Evolutionary conservation across 1,284 basidiomycete genomes (phyloP).

Genomic region (Ceratobasidium sp.): DNA sequence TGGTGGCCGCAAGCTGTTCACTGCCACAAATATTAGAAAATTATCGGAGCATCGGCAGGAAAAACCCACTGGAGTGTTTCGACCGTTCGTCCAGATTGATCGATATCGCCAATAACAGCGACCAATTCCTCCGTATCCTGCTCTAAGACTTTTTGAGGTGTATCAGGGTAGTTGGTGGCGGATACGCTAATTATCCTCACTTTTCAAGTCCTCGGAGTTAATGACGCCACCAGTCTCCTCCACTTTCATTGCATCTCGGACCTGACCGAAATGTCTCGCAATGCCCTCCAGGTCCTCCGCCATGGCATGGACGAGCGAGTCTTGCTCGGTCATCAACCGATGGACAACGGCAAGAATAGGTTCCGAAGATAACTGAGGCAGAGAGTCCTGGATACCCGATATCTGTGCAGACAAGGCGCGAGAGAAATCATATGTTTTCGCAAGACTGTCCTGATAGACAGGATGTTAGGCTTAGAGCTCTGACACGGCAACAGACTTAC

Average conservation of each 20-base stretch:
- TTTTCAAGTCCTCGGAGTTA: slow-evolving; percentile 74
- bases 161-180: neutral
- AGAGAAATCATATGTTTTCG: slow-evolving; percentile 63
- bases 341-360: slow-evolving; percentile 55
- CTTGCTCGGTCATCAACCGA: slow-evolving; percentile 65
- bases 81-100: slow-evolving; percentile 64
- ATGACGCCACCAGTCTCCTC: slow-evolving; percentile 58
- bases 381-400: slow-evolving; percentile 60
- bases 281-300: slow-evolving; percentile 75
- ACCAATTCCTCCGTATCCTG: slow-evolving; percentile 79
- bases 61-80: slow-evolving; percentile 65
- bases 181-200: slow-evolving; percentile 54
- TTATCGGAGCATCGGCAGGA: neutral
- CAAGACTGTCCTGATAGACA: slow-evolving; percentile 11
- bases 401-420: slow-evolving; percentile 69
- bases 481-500: slow-evolving; percentile 50
- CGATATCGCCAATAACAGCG: slow-evolving; percentile 73
- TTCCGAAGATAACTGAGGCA: slow-evolving; percentile 54
- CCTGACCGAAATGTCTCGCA: slow-evolving; percentile 76
- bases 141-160: slow-evolving; percentile 67
- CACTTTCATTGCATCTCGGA: slow-evolving; percentile 71
- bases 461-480: neutral
- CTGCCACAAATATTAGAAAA: slow-evolving; percentile 53
- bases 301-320: slow-evolving; percentile 68
- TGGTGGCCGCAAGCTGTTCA: slow-evolving; percentile 61